Conservation (phyloP, 805 yeast genomes). For the Saccharomycopsis schoenii region DNA sequence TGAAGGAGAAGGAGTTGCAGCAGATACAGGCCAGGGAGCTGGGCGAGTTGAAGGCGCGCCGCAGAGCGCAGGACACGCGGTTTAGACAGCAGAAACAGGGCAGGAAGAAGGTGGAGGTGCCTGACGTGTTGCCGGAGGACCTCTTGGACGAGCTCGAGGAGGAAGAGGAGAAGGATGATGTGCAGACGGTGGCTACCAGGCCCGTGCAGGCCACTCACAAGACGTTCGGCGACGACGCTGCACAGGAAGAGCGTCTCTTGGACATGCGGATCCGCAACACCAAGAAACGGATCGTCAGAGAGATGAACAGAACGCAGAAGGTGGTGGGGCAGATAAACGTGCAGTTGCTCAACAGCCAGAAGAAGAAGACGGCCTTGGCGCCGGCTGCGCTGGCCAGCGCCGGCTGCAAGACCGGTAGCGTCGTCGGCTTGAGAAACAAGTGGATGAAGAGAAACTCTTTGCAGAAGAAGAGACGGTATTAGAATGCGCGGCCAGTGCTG, state of each 20-base stretch:
- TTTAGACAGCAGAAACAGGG: slow-evolving; percentile 10
- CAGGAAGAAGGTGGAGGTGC: not conserved
- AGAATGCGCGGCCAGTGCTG: not conserved
- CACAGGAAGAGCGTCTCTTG: not conserved
- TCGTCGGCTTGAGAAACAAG: slow-evolving; percentile 3
- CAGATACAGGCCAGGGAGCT: slow-evolving; percentile 4
- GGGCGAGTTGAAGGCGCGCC: slow-evolving; percentile 3
- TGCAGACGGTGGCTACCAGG: not conserved
- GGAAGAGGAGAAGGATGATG: not conserved
- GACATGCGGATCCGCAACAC: not conserved
- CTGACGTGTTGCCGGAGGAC: slow-evolving; percentile 11
- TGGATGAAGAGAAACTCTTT: slow-evolving; percentile 16
- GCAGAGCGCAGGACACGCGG: slow-evolving; percentile 9
- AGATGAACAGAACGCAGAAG: slow-evolving; percentile 1
- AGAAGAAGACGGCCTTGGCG: not conserved
- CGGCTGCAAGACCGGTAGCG: slow-evolving; percentile 1
- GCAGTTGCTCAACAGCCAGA: slow-evolving; percentile 4
- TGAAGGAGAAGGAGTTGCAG: slow-evolving; percentile 3
- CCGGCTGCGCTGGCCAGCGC: slow-evolving; percentile 4
- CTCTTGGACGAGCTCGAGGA: slow-evolving; percentile 3
- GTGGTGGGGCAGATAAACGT: slow-evolving; percentile 11
- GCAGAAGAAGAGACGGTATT: slow-evolving; percentile 7
- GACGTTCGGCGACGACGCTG: slow-evolving; percentile 6
- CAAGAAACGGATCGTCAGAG: slow-evolving; percentile 1
- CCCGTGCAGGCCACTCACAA: not conserved